Conservation (phyloP, 2,329 filamentous ascomycete species). For the Penicillium sp. region DNA sequence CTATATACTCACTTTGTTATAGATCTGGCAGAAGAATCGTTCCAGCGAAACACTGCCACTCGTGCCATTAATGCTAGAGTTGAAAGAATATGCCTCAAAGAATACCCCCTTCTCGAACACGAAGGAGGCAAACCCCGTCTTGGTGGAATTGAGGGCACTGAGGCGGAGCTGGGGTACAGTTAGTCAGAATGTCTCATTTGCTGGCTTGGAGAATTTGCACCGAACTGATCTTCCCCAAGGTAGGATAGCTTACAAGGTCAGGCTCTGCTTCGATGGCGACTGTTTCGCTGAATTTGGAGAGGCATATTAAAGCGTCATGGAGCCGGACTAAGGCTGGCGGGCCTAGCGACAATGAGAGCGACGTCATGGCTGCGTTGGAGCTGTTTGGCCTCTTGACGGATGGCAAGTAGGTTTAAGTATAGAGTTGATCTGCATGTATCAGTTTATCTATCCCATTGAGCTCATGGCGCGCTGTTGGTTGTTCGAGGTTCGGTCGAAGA, state of each 20-base stretch:
- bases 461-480: not conserved
- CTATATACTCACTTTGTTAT: constrained; percentile 50
- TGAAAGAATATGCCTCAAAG: constrained; percentile 59
- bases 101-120: constrained; percentile 53
- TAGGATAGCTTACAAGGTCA: constrained; percentile 47
- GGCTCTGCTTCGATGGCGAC: constrained; percentile 61
- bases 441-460: not conserved
- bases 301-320: constrained; percentile 59
- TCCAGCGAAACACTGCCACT: constrained; percentile 35
- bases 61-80: constrained; percentile 22
- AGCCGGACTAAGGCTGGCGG: constrained; percentile 55
- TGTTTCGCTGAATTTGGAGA: constrained; percentile 62
- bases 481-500: not conserved
- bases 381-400: not conserved
- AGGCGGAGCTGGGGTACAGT: constrained; percentile 51
- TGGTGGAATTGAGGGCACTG: constrained; percentile 60
- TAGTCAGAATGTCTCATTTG: not conserved
- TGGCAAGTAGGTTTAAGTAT: not conserved
- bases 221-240: not conserved
- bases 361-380: constrained; percentile 26
- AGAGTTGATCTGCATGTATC: not conserved
- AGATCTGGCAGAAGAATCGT: constrained; percentile 58
- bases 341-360: constrained; percentile 52
- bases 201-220: not conserved
- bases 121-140: constrained; percentile 62